Evolutionary conservation across 352 stramenopile species (phyloP).

Genomic region (Pseudoperonospora humuli): DNA sequence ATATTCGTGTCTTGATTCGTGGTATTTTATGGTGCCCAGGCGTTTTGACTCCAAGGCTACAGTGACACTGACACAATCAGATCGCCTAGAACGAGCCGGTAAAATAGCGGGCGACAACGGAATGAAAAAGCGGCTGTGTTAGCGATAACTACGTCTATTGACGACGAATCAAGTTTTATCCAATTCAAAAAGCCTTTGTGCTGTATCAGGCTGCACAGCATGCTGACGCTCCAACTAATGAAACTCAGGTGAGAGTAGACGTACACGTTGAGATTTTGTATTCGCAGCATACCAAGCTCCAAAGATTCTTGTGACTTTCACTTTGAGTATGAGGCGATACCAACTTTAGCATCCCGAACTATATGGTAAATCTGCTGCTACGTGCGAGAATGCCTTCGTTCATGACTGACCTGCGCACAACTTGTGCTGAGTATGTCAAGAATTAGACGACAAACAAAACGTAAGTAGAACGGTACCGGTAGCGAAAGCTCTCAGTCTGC

Average conservation of each 20-base stretch:
- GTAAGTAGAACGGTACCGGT: too few species aligned
- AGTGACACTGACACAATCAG: too few species aligned
- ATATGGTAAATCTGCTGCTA: conserved; percentile 51
- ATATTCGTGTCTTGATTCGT: too few species aligned
- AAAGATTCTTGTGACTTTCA: conserved; percentile 61
- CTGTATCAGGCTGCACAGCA: conserved; percentile 55
- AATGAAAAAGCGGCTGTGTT: too few species aligned
- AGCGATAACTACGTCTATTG: conserved; percentile 84
- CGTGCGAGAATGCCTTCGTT: conserved; percentile 47
- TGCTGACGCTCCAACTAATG: conserved; percentile 27
- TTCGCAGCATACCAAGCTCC: conserved; percentile 39
- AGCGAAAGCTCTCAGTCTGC: not conserved
- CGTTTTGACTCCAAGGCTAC: too few species aligned
- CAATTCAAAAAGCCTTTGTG: conserved; percentile 49
- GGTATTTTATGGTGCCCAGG: too few species aligned
- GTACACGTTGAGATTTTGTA: conserved; percentile 46
- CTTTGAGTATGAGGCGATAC: conserved; percentile 72
- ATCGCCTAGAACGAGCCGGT: too few species aligned
- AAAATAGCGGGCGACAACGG: too few species aligned
- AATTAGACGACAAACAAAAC: conserved; percentile 38
- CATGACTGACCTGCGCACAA: conserved; percentile 48
- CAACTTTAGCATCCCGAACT: conserved; percentile 70
- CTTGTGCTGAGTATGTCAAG: conserved; percentile 43
- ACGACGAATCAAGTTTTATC: conserved; percentile 50
- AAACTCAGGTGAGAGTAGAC: conserved; percentile 47